phyloP scores from a whole-genome alignment of 352 stramenopile species.

The Globisporangium cylindrosporum region DNA sequence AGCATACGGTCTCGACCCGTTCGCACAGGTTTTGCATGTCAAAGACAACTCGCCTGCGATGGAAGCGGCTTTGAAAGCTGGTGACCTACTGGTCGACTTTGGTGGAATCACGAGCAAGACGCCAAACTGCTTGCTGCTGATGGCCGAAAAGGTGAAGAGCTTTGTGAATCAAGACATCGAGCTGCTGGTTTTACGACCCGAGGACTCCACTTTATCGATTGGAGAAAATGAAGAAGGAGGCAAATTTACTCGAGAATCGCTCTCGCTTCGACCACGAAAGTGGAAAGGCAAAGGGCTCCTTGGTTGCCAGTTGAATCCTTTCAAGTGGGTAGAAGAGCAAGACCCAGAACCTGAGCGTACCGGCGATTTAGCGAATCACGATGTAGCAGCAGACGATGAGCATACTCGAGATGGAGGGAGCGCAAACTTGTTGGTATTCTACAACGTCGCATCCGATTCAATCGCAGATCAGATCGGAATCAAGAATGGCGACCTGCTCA shows the following conservation, averaged over 20 bases:
- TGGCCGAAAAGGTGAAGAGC: conserved; percentile 48
- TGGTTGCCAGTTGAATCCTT: conserved; percentile 58
- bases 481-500: conserved; percentile 45
- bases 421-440: conserved; percentile 33
- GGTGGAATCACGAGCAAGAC: conserved; percentile 41
- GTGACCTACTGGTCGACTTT: conserved; percentile 51
- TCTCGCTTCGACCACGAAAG: conserved; percentile 36
- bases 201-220: neutral
- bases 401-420: neutral
- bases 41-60: conserved; percentile 39
- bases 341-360: neutral
- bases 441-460: conserved; percentile 30
- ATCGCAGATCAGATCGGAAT: conserved; percentile 34
- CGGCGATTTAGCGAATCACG: neutral
- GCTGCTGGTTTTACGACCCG: conserved; percentile 35
- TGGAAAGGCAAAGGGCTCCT: conserved; percentile 66
- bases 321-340: conserved; percentile 37
- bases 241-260: conserved; percentile 1
- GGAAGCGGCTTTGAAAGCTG: conserved; percentile 34
- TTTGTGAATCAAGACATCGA: conserved; percentile 34
- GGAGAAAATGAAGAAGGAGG: neutral
- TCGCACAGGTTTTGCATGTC: conserved; percentile 51
- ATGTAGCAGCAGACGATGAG: neutral
- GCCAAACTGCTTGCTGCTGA: conserved; percentile 48
- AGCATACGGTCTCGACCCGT: conserved; percentile 22